Conservation (phyloP, 768 basidiomycete genomes). For the Coprinellus aureogranulatus region DNA sequence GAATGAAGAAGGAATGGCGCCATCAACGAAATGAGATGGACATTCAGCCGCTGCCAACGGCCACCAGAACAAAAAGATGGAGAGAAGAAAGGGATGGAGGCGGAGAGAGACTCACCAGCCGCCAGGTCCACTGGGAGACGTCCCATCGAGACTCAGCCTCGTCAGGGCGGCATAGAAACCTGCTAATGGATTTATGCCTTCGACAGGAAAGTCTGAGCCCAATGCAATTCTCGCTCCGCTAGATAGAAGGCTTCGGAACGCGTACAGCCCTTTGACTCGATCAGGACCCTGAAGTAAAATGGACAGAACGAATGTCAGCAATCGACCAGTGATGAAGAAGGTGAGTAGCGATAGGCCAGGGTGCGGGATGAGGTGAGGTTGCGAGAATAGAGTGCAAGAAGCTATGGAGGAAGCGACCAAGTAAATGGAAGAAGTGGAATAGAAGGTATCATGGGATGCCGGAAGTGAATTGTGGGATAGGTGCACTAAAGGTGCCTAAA, state of each 20-base stretch:
- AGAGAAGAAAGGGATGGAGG: neutral
- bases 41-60: neutral
- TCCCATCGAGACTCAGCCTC: constrained; percentile 63
- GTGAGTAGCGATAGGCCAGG: too few species aligned
- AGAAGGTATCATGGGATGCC: too few species aligned
- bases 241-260: constrained; percentile 77
- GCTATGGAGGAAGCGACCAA: neutral
- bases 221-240: constrained; percentile 56
- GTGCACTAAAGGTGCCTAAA: too few species aligned
- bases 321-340: neutral
- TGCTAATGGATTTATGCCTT: constrained; percentile 82
- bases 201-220: constrained; percentile 94
- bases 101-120: constrained; percentile 69
- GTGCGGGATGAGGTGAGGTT: too few species aligned
- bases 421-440: neutral
- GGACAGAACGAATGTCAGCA: neutral
- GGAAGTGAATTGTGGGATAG: too few species aligned
- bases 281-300: constrained; percentile 59
- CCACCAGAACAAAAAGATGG: too few species aligned
- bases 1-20: neutral
- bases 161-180: constrained; percentile 90
- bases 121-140: constrained; percentile 75
- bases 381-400: neutral
- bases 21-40: neutral
- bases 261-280: constrained; percentile 85